phyloP scores from a whole-genome alignment of 805 yeast genomes.

The Zygosaccharomyces pseudorouxii region DNA sequence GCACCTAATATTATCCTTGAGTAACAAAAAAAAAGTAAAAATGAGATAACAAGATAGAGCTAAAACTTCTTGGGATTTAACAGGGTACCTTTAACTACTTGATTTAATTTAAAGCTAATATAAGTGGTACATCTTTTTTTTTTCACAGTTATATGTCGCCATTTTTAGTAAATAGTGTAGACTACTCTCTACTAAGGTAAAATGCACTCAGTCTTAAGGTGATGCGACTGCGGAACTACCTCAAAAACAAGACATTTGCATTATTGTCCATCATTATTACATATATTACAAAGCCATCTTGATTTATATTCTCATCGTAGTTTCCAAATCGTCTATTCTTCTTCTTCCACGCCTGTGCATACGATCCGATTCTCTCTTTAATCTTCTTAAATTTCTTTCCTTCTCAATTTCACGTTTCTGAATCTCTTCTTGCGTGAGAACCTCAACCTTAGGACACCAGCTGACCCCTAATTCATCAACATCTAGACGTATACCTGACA shows the following conservation, averaged over 20 bases:
- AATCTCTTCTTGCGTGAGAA: slow-evolving; percentile 84
- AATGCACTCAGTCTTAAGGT: no score
- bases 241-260: neutral
- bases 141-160: no score
- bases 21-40: neutral
- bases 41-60: neutral
- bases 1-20: neutral
- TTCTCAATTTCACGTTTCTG: slow-evolving; percentile 93
- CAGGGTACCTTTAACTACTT: neutral
- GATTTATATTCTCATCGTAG: slow-evolving; percentile 26
- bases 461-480: slow-evolving; percentile 69
- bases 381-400: slow-evolving; percentile 83
- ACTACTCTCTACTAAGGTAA: no score
- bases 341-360: slow-evolving; percentile 39
- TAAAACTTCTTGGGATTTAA: neutral
- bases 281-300: neutral
- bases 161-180: no score
- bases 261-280: neutral
- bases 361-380: slow-evolving; percentile 81
- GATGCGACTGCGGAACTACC: neutral
- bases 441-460: slow-evolving; percentile 88
- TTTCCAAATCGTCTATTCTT: slow-evolving; percentile 50
- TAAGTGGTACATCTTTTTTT: no score
- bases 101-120: no score
- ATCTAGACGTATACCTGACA: slow-evolving; percentile 67